These are phyloP conservation scores for Ceriops decandra DNA, from an alignment of 345 rosid species.

Conservation along the genomic window DNA sequence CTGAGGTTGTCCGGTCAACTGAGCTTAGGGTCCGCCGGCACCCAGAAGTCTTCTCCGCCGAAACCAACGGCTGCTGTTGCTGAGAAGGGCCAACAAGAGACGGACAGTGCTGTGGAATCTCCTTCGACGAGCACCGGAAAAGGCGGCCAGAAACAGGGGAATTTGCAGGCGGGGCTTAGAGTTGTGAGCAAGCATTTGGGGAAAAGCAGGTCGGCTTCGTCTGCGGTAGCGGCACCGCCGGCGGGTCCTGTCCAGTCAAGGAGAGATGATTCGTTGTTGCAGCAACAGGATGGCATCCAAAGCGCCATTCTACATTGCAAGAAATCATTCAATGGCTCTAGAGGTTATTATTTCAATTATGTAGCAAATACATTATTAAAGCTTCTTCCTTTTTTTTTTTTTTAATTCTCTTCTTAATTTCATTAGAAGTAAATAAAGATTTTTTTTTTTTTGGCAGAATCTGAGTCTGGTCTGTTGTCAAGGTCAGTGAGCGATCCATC, in stretches of 20 bases:
- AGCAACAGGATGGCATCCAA: constrained; percentile 91
- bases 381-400: not conserved
- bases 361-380: not conserved
- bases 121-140: constrained; percentile 16
- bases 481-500: constrained; percentile 67
- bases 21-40: constrained; percentile 24
- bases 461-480: constrained; percentile 52
- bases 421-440: not conserved
- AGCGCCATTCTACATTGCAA: constrained; percentile 96
- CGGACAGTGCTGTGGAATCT: constrained; percentile 12
- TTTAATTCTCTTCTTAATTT: not conserved
- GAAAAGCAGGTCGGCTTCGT: constrained; percentile 83
- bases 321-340: constrained; percentile 68
- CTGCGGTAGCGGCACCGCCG: constrained; percentile 52
- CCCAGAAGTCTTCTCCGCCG: constrained; percentile 18
- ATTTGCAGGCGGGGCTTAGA: constrained; percentile 63
- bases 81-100: constrained; percentile 25
- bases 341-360: not conserved
- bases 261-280: constrained; percentile 88
- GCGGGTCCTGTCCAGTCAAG: constrained; percentile 25
- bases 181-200: constrained; percentile 83
- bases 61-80: constrained; percentile 5
- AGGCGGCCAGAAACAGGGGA: constrained; percentile 39
- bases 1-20: constrained; percentile 57
- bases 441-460: constrained; percentile 32